Evolutionary conservation across 306 rosid species (phyloP).

Genomic region (Malus asiatica): DNA sequence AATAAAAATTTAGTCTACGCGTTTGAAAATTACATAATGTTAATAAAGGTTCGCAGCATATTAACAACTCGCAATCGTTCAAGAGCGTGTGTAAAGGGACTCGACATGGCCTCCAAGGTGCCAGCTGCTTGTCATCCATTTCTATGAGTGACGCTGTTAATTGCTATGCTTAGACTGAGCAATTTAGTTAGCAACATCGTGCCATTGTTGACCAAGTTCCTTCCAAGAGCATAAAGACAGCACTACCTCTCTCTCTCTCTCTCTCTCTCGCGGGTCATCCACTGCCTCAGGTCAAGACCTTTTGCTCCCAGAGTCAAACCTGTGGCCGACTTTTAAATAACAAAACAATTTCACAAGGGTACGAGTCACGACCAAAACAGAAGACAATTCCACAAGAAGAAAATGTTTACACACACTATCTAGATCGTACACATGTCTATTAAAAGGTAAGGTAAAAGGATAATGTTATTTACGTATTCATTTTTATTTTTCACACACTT

Average conservation of each 20-base stretch:
- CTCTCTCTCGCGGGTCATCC: neutral
- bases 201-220: neutral
- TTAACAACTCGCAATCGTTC: neutral
- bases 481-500: neutral
- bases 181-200: neutral
- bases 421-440: too few species aligned
- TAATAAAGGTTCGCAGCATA: too few species aligned
- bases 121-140: neutral
- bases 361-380: neutral
- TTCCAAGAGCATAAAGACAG: neutral
- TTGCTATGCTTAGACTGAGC: neutral
- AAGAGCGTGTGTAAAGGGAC: too few species aligned
- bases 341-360: neutral
- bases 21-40: too few species aligned
- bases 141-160: neutral
- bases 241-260: neutral
- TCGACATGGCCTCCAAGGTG: neutral
- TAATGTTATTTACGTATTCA: too few species aligned
- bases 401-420: too few species aligned
- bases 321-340: neutral
- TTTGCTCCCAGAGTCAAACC: neutral
- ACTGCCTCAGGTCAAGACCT: neutral
- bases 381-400: neutral
- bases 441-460: too few species aligned
- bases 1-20: too few species aligned